Evolutionary conservation across 2,329 filamentous ascomycete species (phyloP).

Genomic region (Fusarium temperatum): DNA sequence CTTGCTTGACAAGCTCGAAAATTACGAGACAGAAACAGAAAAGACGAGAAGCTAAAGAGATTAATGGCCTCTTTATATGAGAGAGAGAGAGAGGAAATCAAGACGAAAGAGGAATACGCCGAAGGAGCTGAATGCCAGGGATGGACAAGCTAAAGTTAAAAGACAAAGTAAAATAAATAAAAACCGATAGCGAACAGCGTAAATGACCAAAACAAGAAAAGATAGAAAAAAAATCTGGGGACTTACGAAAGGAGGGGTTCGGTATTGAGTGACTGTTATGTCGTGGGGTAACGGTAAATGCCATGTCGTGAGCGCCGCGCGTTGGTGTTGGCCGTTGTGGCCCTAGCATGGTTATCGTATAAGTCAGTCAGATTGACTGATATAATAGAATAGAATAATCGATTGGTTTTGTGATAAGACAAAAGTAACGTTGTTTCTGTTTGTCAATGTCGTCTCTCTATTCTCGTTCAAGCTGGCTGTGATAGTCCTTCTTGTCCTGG

Average conservation of each 20-base stretch:
- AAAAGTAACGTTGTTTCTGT: neutral
- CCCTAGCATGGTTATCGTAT: constrained; percentile 27
- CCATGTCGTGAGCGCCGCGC: constrained; percentile 23
- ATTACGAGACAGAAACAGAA: neutral
- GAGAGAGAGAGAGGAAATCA: neutral
- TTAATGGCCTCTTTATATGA: neutral
- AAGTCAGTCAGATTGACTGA: constrained; percentile 8
- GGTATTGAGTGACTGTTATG: constrained; percentile 48
- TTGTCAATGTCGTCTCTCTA: neutral
- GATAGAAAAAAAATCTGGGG: constrained; percentile 10
- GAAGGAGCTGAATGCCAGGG: constrained; percentile 8
- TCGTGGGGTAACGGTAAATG: constrained; percentile 26
- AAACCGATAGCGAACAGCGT: neutral
- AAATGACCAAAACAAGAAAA: neutral
- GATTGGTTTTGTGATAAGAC: neutral
- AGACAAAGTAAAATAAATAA: neutral
- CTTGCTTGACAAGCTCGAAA: neutral
- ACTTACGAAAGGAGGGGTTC: constrained; percentile 63
- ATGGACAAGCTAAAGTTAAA: neutral
- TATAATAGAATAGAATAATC: neutral
- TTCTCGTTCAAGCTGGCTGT: neutral
- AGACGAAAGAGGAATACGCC: constrained; percentile 9
- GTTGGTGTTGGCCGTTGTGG: constrained; percentile 34
- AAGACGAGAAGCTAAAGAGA: neutral
- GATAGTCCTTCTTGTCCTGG: neutral